Evolutionary conservation across 2,329 filamentous ascomycete genomes (phyloP).

Genomic region (Colletotrichum tamarilloi): DNA sequence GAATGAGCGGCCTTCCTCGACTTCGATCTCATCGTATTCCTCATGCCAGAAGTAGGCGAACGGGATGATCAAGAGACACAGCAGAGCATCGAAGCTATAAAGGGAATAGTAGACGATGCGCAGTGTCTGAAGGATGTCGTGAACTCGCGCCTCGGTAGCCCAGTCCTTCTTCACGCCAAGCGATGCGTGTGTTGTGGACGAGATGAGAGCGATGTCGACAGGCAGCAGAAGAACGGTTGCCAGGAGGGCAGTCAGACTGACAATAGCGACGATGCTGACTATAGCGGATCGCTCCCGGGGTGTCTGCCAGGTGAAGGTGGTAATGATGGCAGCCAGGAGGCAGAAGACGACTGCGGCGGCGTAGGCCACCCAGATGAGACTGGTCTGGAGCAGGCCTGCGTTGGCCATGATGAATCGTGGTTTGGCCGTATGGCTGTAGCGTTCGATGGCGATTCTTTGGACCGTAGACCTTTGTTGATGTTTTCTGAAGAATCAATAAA

Average conservation of each 20-base stretch:
- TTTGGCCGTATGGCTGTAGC: background rate
- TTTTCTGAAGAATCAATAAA: constrained; percentile 2
- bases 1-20: constrained; percentile 80
- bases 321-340: constrained; percentile 81
- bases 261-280: constrained; percentile 85
- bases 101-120: constrained; percentile 92
- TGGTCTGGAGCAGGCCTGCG: constrained; percentile 80
- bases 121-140: constrained; percentile 81
- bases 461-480: constrained; percentile 8
- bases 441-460: background rate
- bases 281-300: constrained; percentile 85
- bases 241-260: constrained; percentile 87
- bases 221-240: constrained; percentile 93
- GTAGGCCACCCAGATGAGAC: constrained; percentile 95
- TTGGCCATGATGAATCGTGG: constrained; percentile 46
- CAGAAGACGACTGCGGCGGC: constrained; percentile 83
- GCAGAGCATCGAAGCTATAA: constrained; percentile 89
- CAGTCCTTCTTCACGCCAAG: constrained; percentile 91
- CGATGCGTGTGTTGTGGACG: constrained; percentile 81
- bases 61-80: constrained; percentile 90
- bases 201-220: constrained; percentile 95
- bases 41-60: constrained; percentile 99
- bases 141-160: constrained; percentile 85
- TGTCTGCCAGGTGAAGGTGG: constrained; percentile 91
- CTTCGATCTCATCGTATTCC: constrained; percentile 92